phyloP scores from a whole-genome alignment of 2,329 filamentous ascomycete genomes.

The Ceratocystis smalleyi region DNA sequence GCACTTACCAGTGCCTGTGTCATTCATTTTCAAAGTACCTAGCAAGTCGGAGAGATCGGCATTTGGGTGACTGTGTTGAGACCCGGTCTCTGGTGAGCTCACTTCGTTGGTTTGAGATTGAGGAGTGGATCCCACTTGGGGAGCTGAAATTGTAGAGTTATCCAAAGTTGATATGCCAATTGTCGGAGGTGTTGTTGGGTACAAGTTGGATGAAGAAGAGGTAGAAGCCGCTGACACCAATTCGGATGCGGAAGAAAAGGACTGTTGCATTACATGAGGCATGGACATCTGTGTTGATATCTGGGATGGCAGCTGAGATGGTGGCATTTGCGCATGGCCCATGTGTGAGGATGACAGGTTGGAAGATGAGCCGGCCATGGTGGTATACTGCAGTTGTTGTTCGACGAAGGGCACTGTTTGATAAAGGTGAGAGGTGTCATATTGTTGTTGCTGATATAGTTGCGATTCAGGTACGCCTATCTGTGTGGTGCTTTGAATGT shows the following conservation, averaged over 20 bases:
- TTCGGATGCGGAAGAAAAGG: slow-evolving; percentile 3
- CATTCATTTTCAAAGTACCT: slow-evolving; percentile 74
- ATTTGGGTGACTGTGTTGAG: slow-evolving; percentile 49
- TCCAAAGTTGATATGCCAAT: slow-evolving; percentile 9
- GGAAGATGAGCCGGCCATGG: slow-evolving; percentile 20
- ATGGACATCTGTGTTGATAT: not conserved
- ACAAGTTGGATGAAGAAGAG: slow-evolving; percentile 9
- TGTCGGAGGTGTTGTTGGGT: slow-evolving; percentile 12
- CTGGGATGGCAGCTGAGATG: not conserved
- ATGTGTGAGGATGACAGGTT: not conserved
- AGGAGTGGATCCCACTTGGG: slow-evolving; percentile 7
- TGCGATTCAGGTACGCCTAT: slow-evolving; percentile 21
- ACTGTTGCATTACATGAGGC: slow-evolving; percentile 7
- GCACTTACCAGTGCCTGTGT: slow-evolving; percentile 62
- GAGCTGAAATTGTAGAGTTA: slow-evolving; percentile 3
- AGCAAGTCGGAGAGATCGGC: slow-evolving; percentile 65
- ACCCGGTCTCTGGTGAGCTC: slow-evolving; percentile 35
- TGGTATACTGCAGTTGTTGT: slow-evolving; percentile 30
- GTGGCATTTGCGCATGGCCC: not conserved
- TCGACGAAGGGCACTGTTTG: slow-evolving; percentile 40
- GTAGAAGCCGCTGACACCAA: not conserved
- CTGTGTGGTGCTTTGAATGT: not conserved
- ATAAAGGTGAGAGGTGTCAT: slow-evolving; percentile 24
- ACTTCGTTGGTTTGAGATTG: slow-evolving; percentile 7
- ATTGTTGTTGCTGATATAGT: slow-evolving; percentile 24